These are phyloP conservation scores for Aspergillus jensenii DNA, from an alignment of 2,329 filamentous ascomycete species.

Conservation along the genomic window DNA sequence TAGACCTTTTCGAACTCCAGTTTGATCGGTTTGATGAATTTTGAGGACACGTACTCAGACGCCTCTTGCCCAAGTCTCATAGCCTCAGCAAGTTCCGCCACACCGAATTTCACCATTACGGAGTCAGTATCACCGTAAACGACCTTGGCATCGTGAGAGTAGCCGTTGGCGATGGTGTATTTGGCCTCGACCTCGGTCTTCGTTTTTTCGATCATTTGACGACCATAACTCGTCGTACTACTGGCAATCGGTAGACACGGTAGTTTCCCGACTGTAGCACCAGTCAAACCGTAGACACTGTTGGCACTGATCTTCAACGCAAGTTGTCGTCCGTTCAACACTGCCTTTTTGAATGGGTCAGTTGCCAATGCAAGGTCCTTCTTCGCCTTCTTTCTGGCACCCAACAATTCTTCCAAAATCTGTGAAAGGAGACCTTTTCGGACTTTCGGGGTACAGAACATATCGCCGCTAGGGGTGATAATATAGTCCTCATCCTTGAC, in stretches of 20 bases:
- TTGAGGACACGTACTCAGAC: conserved; percentile 79
- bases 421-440: conserved; percentile 90
- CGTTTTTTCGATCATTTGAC: conserved; percentile 98
- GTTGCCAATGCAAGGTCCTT: conserved; percentile 83
- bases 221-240: conserved; percentile 94
- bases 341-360: conserved; percentile 96
- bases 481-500: conserved; percentile 94
- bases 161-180: conserved; percentile 92
- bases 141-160: conserved; percentile 90
- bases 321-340: conserved; percentile 93
- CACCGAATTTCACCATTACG: conserved; percentile 99
- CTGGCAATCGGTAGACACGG: conserved; percentile 94
- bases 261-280: conserved; percentile 92
- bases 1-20: conserved; percentile 99
- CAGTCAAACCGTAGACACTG: conserved; percentile 95
- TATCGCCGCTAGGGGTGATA: conserved; percentile 88
- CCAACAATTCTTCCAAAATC: conserved; percentile 89
- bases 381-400: conserved; percentile 94
- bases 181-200: conserved; percentile 90
- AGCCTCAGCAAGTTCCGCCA: conserved; percentile 77
- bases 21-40: conserved; percentile 97
- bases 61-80: conserved; percentile 98
- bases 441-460: conserved; percentile 84
- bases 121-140: conserved; percentile 99
- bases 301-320: conserved; percentile 97